A percentile compares a stretch with the other conserved stretches of the same genome.
These are phyloP conservation scores for Silene vulgaris DNA, from an alignment of 179 eudicot genomes.

Conservation along the genomic window DNA sequence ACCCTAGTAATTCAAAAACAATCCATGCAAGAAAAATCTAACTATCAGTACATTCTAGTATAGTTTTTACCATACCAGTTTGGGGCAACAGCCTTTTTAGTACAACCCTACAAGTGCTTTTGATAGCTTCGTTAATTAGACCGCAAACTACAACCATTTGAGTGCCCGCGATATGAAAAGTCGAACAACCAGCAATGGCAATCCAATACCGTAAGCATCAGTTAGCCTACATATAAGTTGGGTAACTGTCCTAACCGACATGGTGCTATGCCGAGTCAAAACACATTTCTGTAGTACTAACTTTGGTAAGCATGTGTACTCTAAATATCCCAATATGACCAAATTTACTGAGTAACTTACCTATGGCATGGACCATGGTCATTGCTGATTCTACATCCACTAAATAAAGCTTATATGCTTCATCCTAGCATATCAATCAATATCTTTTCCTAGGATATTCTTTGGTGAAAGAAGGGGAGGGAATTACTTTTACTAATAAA, in stretches of 20 bases:
- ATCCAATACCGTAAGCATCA: too few relatives aligned
- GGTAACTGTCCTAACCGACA: too few relatives aligned
- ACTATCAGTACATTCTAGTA: too few relatives aligned
- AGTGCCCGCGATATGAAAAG: too few relatives aligned
- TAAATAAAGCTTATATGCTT: constrained; percentile 30
- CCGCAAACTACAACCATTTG: too few relatives aligned
- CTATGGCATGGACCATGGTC: constrained; percentile 16
- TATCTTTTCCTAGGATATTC: constrained; percentile 20
- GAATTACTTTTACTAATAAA: constrained; percentile 23
- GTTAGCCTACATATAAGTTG: too few relatives aligned
- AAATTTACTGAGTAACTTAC: constrained; percentile 17
- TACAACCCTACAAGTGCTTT: too few relatives aligned
- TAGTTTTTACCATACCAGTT: too few relatives aligned
- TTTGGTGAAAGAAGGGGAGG: constrained; percentile 23
- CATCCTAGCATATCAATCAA: constrained; percentile 19
- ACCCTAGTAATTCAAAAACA: constrained; percentile 10
- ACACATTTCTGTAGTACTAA: constrained; percentile 18
- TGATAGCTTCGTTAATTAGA: too few relatives aligned
- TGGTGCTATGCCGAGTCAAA: constrained; percentile 25
- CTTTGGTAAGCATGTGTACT: not conserved
- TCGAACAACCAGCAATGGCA: too few relatives aligned
- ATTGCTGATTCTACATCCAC: constrained; percentile 29
- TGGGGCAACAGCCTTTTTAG: too few relatives aligned
- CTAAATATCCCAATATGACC: constrained; percentile 21
- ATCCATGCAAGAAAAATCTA: not conserved